Base-by-base conservation (phyloP, 352 stramenopile species). In the Thalassiosira oceanica region DNA sequence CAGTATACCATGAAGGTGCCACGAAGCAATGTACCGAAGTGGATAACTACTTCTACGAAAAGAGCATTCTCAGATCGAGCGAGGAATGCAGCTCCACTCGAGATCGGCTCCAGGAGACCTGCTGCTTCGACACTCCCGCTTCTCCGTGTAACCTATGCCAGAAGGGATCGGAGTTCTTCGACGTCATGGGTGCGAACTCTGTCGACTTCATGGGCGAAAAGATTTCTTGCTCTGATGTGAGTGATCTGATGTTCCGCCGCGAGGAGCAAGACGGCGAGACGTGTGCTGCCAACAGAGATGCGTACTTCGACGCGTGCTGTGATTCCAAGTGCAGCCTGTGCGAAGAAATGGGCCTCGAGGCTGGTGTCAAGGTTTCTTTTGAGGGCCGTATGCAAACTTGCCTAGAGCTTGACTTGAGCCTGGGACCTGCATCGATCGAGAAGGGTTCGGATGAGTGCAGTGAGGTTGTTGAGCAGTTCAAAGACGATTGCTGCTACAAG, bases 281-380 rank as follows among this genome's bases (percentile, higher is more conserved):
- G 24, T 81, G 71, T 43, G 31, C 16, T 21, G 4, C 24, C 23
- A 52, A 55, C 13, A 64, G 46, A 41, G 64, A 54, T 46, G 54
- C 67, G 18, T 37, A 67, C 8, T 81, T 81, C 43, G 71, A 76
- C 37, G 39, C 35, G 45, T 81, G 71, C 57, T 81, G 71, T 49
- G 45, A 76, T 55, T 74, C 52, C 11, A 81, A 81, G 43, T 81
- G 71, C 33, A 70, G 45, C 16, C 31, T 81, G 16, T 81, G 71
- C 48, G 57, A 39, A 11, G 63, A 49, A 18, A 51, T 67, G 43
- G 71, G 71, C n/a, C 64, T 81, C 20, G 71, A 81, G 55, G 49
- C 71, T 61, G 71, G 71, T 11, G 60, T 81, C 37, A 65, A 81
- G 49, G 60, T 81, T 20, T 75, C 62, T 20, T 71, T 67, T 31